These are phyloP conservation scores for Thelonectria discophora DNA, from an alignment of 2,329 filamentous ascomycete species.

Conservation along the genomic window DNA sequence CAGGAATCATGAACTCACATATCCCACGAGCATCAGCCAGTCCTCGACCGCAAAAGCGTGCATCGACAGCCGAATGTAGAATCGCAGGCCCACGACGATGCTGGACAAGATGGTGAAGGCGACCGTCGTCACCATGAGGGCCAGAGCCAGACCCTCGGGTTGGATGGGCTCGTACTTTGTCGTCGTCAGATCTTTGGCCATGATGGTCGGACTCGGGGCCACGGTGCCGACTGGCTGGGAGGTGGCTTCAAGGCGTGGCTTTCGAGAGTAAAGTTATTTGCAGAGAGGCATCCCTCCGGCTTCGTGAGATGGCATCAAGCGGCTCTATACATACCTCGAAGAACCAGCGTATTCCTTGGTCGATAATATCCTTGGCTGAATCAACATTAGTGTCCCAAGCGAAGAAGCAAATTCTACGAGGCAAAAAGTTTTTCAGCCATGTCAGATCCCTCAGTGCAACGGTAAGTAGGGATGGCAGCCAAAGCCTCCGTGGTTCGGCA, in stretches of 20 bases:
- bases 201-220: conserved; percentile 3
- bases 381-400: neutral
- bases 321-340: neutral
- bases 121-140: conserved; percentile 24
- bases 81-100: conserved; percentile 19
- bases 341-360: neutral
- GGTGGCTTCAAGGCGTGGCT: neutral
- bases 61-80: conserved; percentile 8
- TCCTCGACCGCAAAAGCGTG: conserved; percentile 22
- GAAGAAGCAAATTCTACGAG: neutral
- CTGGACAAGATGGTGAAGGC: conserved; percentile 25
- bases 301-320: neutral
- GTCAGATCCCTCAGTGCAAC: neutral
- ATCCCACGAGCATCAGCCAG: conserved; percentile 28
- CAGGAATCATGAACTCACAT: conserved; percentile 23
- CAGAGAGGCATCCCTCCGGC: neutral
- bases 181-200: conserved; percentile 29
- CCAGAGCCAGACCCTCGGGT: conserved; percentile 29
- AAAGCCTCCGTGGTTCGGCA: neutral
- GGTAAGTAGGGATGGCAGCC: neutral
- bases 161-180: conserved; percentile 29
- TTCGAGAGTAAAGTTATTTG: conserved; percentile 1
- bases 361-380: no score
- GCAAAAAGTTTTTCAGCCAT: neutral
- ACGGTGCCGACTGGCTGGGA: neutral